Evolutionary conservation across 2,329 filamentous ascomycete genomes (phyloP), one percentile per base, ranked within the genome.

Genomic region (Aspergillus arachidicola): DNA sequence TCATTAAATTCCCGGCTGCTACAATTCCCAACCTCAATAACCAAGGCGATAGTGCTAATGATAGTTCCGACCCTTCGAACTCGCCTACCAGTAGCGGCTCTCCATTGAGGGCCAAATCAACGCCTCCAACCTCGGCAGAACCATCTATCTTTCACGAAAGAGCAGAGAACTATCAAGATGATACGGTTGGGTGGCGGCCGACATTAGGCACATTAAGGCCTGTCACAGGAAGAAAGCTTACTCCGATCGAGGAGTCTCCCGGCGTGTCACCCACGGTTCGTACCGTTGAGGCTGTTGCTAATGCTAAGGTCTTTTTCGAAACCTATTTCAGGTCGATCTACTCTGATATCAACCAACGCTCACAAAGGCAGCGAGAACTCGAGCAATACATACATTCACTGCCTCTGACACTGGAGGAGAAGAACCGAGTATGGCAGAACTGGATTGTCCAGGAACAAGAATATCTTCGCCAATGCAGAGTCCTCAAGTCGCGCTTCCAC

Each of bases 251-350:
- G 23, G 67, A 68, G 51, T 58, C 58, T 30, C 62, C 69, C 11
- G 38, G 61, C 19, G 43, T 45, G 6, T 55, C 68, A 9, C 75
- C 78, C 1, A 79, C 79, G 3, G 78, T 81, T 55, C 58, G 76
- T 16, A 96, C 93, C 0, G 89, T 93, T 0, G 94, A 98, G 78
- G 88, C 86, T 64, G 87, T 89, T 3, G 88, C 93, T 0, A 90
- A 92, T 0, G 90, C 92, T 50, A 97, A 96, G 75, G 87, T 96
- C 23, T 96, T 88, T 70, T 84, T 98, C 11, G 95, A 98, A 76
- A 92, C 89, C 0, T 87, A 94, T 71, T 97, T 91, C 80, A 90
- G 94, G 69, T 82, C 87, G n/a, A 76, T 93, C 9, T 81, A 92
- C 2, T 79, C 80, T 5, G 82, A 81, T 30, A 79, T 83, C 1